phyloP scores from a whole-genome alignment of 805 yeast genomes.

The Starmerella sp. region DNA sequence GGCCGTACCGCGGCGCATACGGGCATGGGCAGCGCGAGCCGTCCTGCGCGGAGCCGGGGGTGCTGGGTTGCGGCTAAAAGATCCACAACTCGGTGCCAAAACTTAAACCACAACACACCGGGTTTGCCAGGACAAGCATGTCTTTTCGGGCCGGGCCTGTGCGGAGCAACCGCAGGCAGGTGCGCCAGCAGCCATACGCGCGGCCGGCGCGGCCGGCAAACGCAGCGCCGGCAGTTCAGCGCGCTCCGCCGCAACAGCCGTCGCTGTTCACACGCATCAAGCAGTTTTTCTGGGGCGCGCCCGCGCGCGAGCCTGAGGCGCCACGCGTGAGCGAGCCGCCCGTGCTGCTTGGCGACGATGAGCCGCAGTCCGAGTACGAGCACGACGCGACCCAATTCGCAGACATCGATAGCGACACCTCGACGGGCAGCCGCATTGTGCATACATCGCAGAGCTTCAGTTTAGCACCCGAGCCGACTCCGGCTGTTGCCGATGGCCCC shows the following conservation, averaged over 20 bases:
- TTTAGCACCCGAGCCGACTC: neutral
- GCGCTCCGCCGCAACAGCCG: neutral
- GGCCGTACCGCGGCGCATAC: neutral
- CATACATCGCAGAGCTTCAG: slow-evolving; percentile 1
- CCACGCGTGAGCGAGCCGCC: neutral
- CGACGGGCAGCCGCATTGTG: slow-evolving; percentile 4
- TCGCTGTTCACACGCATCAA: slow-evolving; percentile 13
- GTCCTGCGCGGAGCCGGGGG: too few relatives aligned
- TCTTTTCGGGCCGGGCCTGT: slow-evolving; percentile 2
- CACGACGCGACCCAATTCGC: neutral
- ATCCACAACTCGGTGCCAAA: too few relatives aligned
- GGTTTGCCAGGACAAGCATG: neutral
- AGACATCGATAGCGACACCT: neutral
- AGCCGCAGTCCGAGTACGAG: neutral
- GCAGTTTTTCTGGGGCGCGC: slow-evolving; percentile 9
- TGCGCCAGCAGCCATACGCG: slow-evolving; percentile 4
- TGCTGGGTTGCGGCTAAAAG: neutral
- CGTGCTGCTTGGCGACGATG: neutral
- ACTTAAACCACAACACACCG: neutral
- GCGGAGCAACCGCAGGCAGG: slow-evolving; percentile 3
- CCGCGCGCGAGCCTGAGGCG: neutral
- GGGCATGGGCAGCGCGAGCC: neutral
- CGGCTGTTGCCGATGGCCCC: slow-evolving; percentile 25
- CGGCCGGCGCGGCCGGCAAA: neutral
- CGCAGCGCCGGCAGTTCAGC: neutral